Conservation (phyloP, 106 monocot genomes). For the Allium fistulosum region DNA sequence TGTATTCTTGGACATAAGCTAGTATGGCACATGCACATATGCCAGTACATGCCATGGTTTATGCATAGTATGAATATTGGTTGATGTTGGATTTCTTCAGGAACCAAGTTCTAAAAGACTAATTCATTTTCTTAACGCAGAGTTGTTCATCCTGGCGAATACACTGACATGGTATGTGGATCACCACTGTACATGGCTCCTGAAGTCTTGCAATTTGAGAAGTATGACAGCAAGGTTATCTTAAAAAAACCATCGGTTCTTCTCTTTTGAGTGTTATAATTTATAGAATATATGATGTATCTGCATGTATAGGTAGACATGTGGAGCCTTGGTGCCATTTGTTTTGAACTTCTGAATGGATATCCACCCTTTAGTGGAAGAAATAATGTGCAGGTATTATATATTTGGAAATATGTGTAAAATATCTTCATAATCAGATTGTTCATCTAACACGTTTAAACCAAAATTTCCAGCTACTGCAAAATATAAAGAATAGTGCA, state of each 20-base stretch:
- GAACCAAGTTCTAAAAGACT: background rate
- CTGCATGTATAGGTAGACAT: constrained; percentile 33
- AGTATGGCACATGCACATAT: background rate
- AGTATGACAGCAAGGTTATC: constrained; percentile 50
- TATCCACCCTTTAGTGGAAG: constrained; percentile 42
- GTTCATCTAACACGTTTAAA: background rate
- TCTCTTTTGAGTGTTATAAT: background rate
- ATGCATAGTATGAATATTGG: too few relatives aligned
- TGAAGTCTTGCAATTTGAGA: constrained; percentile 61
- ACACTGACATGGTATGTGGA: constrained; percentile 39
- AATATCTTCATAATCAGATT: background rate
- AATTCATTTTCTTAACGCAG: constrained; percentile 10
- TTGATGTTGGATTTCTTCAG: too few relatives aligned
- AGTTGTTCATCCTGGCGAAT: constrained; percentile 50
- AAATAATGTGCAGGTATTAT: constrained; percentile 54
- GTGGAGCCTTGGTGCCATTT: constrained; percentile 62
- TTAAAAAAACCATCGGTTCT: background rate
- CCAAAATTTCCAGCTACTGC: constrained; percentile 19
- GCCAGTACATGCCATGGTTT: too few relatives aligned
- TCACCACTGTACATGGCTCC: constrained; percentile 60
- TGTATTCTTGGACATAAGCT: background rate
- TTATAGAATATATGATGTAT: background rate
- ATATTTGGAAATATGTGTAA: background rate
- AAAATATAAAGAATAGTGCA: constrained; percentile 25
- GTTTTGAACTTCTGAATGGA: constrained; percentile 68